Conservation (phyloP, 495 filamentous ascomycete species). For the Xylaria curta region DNA sequence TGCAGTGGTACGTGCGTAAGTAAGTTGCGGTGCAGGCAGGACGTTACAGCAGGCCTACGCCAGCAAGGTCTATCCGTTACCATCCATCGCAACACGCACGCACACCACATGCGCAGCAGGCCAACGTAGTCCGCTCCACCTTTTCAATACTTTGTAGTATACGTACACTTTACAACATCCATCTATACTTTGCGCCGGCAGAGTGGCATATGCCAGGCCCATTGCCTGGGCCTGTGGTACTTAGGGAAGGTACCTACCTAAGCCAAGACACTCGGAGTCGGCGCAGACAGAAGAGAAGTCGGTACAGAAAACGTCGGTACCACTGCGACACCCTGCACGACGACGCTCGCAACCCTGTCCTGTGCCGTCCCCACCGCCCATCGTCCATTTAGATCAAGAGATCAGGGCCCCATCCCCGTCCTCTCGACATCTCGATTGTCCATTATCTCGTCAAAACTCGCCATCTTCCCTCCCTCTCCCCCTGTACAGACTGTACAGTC, state of each 20-base stretch:
- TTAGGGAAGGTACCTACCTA: too few relatives aligned
- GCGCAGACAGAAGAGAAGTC: too few relatives aligned
- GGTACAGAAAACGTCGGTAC: background rate
- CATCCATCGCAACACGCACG: slow-evolving; percentile 4
- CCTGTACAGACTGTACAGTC: background rate
- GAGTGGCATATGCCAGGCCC: background rate
- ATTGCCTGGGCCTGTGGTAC: background rate
- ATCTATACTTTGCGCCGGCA: background rate
- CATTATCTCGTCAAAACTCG: slow-evolving; percentile 18
- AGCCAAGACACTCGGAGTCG: too few relatives aligned
- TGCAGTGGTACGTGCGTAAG: background rate
- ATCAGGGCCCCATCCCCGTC: slow-evolving; percentile 9
- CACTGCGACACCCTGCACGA: slow-evolving; percentile 7
- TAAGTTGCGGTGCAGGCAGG: background rate
- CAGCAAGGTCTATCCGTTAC: slow-evolving; percentile 1
- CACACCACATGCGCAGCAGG: slow-evolving; percentile 14
- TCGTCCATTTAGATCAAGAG: slow-evolving; percentile 8
- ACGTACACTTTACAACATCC: background rate
- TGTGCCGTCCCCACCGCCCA: background rate
- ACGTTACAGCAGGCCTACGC: slow-evolving; percentile 7
- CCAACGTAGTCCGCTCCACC: slow-evolving; percentile 13
- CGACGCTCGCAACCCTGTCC: background rate
- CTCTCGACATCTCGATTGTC: background rate
- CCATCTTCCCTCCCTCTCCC: slow-evolving; percentile 17
- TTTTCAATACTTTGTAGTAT: background rate